phyloP scores from a whole-genome alignment of 495 filamentous ascomycete genomes.

The Talaromyces nanjingensis region DNA sequence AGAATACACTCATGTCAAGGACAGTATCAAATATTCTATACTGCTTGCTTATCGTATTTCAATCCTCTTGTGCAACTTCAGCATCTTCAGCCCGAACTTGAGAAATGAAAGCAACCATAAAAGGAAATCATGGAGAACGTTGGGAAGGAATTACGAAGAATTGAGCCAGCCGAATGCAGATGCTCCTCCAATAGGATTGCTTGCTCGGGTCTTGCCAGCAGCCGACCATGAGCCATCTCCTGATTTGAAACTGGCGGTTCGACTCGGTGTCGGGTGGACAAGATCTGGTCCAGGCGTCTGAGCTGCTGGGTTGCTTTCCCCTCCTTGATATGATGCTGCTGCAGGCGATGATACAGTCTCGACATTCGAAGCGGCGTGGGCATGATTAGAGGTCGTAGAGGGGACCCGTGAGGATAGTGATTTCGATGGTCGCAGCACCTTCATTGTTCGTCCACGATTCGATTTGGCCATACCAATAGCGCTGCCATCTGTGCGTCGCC shows the following conservation, averaged over 20 bases:
- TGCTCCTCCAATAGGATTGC: slow-evolving; percentile 86
- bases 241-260: slow-evolving; percentile 17
- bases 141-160: slow-evolving; percentile 15
- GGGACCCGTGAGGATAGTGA: slow-evolving; percentile 35
- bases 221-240: slow-evolving; percentile 19
- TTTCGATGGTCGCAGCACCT: slow-evolving; percentile 66
- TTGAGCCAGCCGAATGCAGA: slow-evolving; percentile 95
- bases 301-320: slow-evolving; percentile 15
- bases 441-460: slow-evolving; percentile 59
- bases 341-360: slow-evolving; percentile 11
- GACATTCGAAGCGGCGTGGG: slow-evolving; percentile 20
- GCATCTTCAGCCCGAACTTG: neutral
- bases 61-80: neutral
- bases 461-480: slow-evolving; percentile 34
- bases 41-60: neutral
- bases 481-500: slow-evolving; percentile 53
- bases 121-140: neutral
- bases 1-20: neutral
- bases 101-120: neutral
- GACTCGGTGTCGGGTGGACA: slow-evolving; percentile 20
- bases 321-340: neutral
- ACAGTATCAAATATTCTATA: neutral
- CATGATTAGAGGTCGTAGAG: slow-evolving; percentile 24
- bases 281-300: slow-evolving; percentile 14
- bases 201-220: slow-evolving; percentile 45